A percentile compares a stretch with the other conserved stretches of the same genome.
These are phyloP conservation scores for Vishniacozyma victoriae DNA, from an alignment of 768 basidiomycete genomes.

Conservation along the genomic window DNA sequence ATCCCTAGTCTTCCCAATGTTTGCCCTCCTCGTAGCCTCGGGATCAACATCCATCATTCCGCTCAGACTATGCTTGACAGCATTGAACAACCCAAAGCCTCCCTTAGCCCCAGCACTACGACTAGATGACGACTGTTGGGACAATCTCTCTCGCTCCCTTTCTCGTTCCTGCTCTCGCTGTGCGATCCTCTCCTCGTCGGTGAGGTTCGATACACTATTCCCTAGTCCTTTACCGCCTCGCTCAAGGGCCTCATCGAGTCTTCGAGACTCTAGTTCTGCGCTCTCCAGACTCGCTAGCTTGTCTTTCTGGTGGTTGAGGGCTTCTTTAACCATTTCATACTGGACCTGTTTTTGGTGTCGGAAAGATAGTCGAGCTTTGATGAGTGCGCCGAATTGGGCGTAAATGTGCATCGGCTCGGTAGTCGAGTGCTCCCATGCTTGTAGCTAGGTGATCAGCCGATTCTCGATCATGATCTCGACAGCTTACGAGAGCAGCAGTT, in stretches of 20 bases:
- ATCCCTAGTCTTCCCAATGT: slow-evolving; percentile 90
- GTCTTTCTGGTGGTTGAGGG: slow-evolving; percentile 74
- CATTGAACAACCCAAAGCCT: slow-evolving; percentile 74
- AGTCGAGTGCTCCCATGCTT: slow-evolving; percentile 90
- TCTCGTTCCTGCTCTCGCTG: slow-evolving; percentile 17
- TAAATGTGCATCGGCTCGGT: slow-evolving; percentile 96
- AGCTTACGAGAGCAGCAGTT: slow-evolving; percentile 70
- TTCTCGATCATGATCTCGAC: background rate
- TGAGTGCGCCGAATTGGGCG: slow-evolving; percentile 85
- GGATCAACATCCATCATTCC: slow-evolving; percentile 99
- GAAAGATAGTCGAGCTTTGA: slow-evolving; percentile 87
- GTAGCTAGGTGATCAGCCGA: slow-evolving; percentile 55
- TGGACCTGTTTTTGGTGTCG: slow-evolving; percentile 98
- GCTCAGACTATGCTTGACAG: slow-evolving; percentile 86
- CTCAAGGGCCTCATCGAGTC: slow-evolving; percentile 80
- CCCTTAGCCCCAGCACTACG: slow-evolving; percentile 6
- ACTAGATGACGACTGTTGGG: too few relatives aligned
- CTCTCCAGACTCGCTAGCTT: slow-evolving; percentile 83
- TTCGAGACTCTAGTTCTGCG: slow-evolving; percentile 80
- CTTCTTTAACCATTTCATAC: slow-evolving; percentile 92
- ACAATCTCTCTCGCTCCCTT: slow-evolving; percentile 3
- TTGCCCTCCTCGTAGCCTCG: slow-evolving; percentile 84
- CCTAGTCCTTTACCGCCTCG: slow-evolving; percentile 48
- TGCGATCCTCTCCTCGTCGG: slow-evolving; percentile 13
- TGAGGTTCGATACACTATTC: slow-evolving; percentile 14